A percentile compares a stretch with the other conserved stretches of the same genome.
Evolutionary conservation across 2,329 filamentous ascomycete genomes (phyloP).

Genomic region (Microcera coccophila): DNA sequence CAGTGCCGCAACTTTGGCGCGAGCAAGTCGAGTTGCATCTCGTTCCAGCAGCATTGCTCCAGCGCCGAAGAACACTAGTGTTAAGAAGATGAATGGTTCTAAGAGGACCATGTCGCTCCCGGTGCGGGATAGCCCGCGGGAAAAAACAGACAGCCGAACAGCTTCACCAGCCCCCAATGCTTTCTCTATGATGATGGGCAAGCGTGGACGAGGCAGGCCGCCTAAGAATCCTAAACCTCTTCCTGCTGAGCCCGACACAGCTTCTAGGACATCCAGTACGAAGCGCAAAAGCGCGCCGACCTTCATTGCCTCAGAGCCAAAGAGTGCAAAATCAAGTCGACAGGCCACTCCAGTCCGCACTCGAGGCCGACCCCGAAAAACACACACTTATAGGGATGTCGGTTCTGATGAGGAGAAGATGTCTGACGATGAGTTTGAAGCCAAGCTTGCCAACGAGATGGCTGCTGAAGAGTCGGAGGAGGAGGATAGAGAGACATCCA

Average conservation of each 20-base stretch:
- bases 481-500: constrained; percentile 18
- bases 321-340: constrained; percentile 71
- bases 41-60: constrained; percentile 33
- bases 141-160: constrained; percentile 21
- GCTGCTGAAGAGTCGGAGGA: constrained; percentile 39
- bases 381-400: constrained; percentile 48
- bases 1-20: constrained; percentile 27
- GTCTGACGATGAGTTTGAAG: constrained; percentile 81
- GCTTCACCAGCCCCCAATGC: constrained; percentile 37
- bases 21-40: constrained; percentile 34
- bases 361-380: constrained; percentile 50
- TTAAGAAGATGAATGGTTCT: constrained; percentile 9
- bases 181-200: constrained; percentile 53
- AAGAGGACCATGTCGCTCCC: constrained; percentile 30
- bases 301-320: constrained; percentile 42
- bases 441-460: constrained; percentile 65
- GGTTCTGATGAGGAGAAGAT: constrained; percentile 60
- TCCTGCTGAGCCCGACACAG: constrained; percentile 12
- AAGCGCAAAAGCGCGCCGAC: constrained; percentile 35
- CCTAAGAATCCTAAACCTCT: constrained; percentile 24
- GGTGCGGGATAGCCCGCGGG: constrained; percentile 35
- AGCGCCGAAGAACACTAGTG: not conserved
- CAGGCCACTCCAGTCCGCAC: constrained; percentile 66
- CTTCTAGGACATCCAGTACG: constrained; percentile 15
- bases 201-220: constrained; percentile 26